A percentile compares a stretch with the other conserved stretches of the same genome.
Evolutionary conservation across 106 monocot species (phyloP).

Genomic region (Gastrodia elata): DNA sequence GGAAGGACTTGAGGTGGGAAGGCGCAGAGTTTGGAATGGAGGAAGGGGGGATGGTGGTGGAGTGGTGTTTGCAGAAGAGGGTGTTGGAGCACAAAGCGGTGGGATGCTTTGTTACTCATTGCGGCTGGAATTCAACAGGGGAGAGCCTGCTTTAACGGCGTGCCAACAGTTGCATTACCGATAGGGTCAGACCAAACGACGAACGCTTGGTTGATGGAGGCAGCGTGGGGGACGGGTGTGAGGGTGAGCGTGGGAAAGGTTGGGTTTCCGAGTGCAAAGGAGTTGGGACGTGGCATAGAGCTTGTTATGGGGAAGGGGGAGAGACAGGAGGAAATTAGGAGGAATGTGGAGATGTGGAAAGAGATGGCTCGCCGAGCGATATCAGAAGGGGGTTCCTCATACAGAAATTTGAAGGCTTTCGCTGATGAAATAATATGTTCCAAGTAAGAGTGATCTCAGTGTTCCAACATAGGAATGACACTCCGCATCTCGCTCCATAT

Average conservation of each 20-base stretch:
- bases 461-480: too few relatives aligned
- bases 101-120: constrained; percentile 61
- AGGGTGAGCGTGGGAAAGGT: constrained; percentile 12
- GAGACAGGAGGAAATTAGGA: constrained; percentile 12
- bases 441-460: too few relatives aligned
- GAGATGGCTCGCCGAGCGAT: constrained; percentile 6
- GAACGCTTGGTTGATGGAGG: constrained; percentile 22
- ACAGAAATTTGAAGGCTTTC: constrained; percentile 17
- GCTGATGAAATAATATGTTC: too few relatives aligned
- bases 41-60: constrained; percentile 23
- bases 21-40: neutral
- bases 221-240: constrained; percentile 14
- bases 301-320: constrained; percentile 14
- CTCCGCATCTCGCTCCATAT: too few relatives aligned
- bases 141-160: constrained; percentile 35
- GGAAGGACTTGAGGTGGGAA: constrained; percentile 12
- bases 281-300: constrained; percentile 19
- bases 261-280: constrained; percentile 10
- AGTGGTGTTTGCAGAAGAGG: constrained; percentile 21
- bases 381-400: constrained; percentile 14
- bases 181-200: constrained; percentile 21
- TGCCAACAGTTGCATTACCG: constrained; percentile 25
- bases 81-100: constrained; percentile 26
- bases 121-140: constrained; percentile 70
- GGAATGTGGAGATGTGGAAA: constrained; percentile 15